Evolutionary conservation across 495 filamentous ascomycete genomes (phyloP), one percentile per base, ranked within the genome.

Genomic region (Neurospora pannonica): DNA sequence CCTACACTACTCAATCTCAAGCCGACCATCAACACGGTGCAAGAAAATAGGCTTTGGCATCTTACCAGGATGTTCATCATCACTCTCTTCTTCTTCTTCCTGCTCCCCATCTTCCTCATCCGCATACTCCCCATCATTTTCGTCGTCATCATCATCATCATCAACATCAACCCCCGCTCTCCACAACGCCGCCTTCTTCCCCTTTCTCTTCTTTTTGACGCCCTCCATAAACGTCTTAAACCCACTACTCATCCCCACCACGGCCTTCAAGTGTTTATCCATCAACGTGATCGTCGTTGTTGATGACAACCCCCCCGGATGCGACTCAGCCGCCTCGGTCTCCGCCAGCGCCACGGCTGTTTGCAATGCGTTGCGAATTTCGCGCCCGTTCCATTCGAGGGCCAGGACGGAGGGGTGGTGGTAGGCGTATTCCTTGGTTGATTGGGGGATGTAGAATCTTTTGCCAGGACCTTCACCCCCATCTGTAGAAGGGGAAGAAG

Each of bases 341-440:
- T 85, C 82, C 60, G 83, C 84, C 73, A 85, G 79, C 5, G 82
- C 81, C 13, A 84, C 78, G n/a, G 83, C 83, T 7, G 83, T 85
- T 77, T 85, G 84, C 74, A 85, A 54, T 2, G 80, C 83, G 69
- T 85, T 85, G 71, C 83, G 78, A 70, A 84, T 85, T 77, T 84
- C 83, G 43, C 82, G 79, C 8, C 83, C 82, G 70, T 85, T 85
- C 77, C 79, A 81, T 28, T 78, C 74, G 73, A 84, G 73, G 38
- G 60, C 72, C 21, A 74, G 71, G 31, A 84, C 79, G 24, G 80
- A 80, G 4, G 38, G 67, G 73, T 76, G 79, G 36, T 77, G 74
- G 70, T 74, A 80, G 24, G 75, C 78, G 71, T 78, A 83, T 74
- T 80, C 74, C 19, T 78, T 75, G 17, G 82, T 78, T n/a, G 74